Base-by-base conservation (phyloP, 768 basidiomycete species). In the Pulveroboletus sp. region DNA sequence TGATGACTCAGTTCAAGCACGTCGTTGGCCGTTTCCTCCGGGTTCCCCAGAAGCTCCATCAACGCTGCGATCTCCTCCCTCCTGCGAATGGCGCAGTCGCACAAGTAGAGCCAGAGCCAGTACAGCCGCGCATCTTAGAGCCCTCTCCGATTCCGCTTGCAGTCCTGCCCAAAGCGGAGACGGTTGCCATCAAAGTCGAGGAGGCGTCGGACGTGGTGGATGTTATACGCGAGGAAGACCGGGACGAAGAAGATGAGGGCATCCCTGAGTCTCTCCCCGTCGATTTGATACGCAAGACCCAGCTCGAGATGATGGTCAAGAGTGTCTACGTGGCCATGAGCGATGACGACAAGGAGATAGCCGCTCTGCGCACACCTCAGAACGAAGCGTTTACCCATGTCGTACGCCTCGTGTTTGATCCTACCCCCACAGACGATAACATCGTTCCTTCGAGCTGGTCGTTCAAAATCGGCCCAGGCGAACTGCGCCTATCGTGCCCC, bases 341-440 rank as follows among this genome's bases (percentile, higher is more conserved):
- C 10, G 45, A 54, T 31, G 19, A 54, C 17, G 45, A 46, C 32
- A n/a, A n/a, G n/a, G 42, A 51, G 10, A 51, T 54, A 10, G 29
- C 36, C 11, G 45, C 30, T 24, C 9, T 54, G 36, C 36, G 36
- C 20, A 51, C 50, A 0, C 26, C 13, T 6, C 5, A 24, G 4
- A 4, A 22, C 20, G 26, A 38, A 8, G 13, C 7, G 13, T 54
- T 51, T 10, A 51, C 34, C 7, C 50, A 43, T 26, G 16, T 54
- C 22, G 24, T 54, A 2, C 51, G 46, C 11, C 11, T 48, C 30
- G n/a, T 4, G 2, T 37, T 53, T 30, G 30, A 37, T 1, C 12
- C 50, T 1, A 19, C 14, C 27, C 16, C 46, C 17, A 7, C 1
- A n/a, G 6, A 12, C 20, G 3, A 16, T 12, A 41, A 29, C 26